phyloP scores from a whole-genome alignment of 805 yeast species.

The Komagataella ulmi region DNA sequence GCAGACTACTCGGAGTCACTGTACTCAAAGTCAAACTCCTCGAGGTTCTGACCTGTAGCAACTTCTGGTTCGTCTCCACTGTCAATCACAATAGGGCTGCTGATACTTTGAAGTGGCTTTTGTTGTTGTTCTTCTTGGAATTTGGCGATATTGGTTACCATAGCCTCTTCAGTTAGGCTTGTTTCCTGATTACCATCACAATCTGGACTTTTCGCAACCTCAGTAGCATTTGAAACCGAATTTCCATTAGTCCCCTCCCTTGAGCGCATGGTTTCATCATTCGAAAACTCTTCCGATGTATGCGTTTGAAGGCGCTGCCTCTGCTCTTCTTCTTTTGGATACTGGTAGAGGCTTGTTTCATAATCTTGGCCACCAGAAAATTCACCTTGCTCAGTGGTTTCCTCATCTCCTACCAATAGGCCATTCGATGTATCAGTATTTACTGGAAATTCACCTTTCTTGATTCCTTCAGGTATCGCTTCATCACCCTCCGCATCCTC shows the following conservation, averaged over 20 bases:
- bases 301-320: neutral
- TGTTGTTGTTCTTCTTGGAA: slow-evolving; percentile 1
- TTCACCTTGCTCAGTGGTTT: neutral
- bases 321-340: neutral
- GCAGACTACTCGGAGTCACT: slow-evolving; percentile 15
- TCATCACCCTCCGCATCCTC: slow-evolving; percentile 1
- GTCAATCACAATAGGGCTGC: neutral
- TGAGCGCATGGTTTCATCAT: too few species aligned
- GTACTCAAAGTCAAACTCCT: slow-evolving; percentile 33
- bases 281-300: neutral
- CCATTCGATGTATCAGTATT: neutral
- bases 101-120: neutral
- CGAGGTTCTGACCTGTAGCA: slow-evolving; percentile 3
- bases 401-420: neutral
- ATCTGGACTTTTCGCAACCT: slow-evolving; percentile 1
- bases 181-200: neutral
- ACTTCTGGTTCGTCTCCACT: neutral
- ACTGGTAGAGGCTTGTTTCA: neutral
- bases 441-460: slow-evolving; percentile 2
- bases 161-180: neutral
- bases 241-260: neutral
- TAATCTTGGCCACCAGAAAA: neutral
- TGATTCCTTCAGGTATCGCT: neutral
- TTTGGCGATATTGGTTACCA: neutral
- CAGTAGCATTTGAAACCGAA: neutral